These are phyloP conservation scores for Anethum foeniculum DNA, from an alignment of 140 eudicot genomes.

Conservation along the genomic window DNA sequence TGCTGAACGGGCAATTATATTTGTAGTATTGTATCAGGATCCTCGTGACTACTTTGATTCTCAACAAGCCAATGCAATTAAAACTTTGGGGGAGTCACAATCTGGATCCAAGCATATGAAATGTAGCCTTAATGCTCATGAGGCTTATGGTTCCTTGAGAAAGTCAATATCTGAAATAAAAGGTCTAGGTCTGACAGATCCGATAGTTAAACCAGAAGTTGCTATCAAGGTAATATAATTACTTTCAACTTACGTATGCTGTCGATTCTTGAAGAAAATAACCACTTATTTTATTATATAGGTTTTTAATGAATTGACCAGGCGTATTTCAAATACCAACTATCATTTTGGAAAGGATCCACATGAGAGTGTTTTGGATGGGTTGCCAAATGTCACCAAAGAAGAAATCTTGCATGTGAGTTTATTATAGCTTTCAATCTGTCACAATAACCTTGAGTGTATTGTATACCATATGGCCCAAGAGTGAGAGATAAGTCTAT, in stretches of 20 bases:
- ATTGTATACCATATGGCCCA: neutral
- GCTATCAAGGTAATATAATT: constrained; percentile 57
- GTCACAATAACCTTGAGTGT: neutral
- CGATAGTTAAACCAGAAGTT: constrained; percentile 56
- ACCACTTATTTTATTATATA: constrained; percentile 16
- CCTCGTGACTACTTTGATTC: constrained; percentile 97
- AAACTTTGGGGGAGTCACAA: constrained; percentile 44
- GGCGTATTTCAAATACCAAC: constrained; percentile 67
- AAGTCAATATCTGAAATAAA: constrained; percentile 48
- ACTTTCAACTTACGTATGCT: neutral
- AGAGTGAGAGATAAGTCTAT: neutral
- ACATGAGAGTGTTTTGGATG: constrained; percentile 78
- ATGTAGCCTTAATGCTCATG: constrained; percentile 43
- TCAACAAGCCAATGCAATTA: constrained; percentile 72
- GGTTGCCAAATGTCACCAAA: constrained; percentile 59
- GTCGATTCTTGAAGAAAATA: constrained; percentile 6
- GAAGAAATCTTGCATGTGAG: constrained; percentile 81
- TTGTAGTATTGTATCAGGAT: constrained; percentile 47
- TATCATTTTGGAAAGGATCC: constrained; percentile 67
- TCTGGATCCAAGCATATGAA: constrained; percentile 39
- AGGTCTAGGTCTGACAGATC: constrained; percentile 46
- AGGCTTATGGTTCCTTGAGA: constrained; percentile 61
- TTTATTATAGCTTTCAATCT: constrained; percentile 6
- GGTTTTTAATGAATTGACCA: constrained; percentile 65
- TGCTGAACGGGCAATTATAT: constrained; percentile 1